A percentile compares a stretch with the other conserved stretches of the same genome.
phyloP scores from a whole-genome alignment of 129 eudicot species.

The Deinandra increscens region DNA sequence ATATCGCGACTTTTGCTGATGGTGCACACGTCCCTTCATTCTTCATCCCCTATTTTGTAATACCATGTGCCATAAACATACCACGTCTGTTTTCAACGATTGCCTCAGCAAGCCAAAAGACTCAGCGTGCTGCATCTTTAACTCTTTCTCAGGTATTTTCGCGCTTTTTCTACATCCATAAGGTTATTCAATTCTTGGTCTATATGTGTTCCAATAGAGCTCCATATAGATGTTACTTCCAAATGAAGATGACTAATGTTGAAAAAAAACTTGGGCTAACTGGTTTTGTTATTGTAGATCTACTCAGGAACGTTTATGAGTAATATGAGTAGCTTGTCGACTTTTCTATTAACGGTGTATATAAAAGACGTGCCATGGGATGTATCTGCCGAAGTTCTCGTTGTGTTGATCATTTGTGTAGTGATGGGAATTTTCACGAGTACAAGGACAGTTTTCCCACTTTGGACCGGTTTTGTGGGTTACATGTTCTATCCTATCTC shows the following conservation, averaged over 20 bases:
- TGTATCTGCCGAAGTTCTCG: constrained; percentile 54
- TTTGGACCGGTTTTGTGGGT: constrained; percentile 52
- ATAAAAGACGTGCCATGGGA: constrained; percentile 45
- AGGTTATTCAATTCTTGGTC: background rate
- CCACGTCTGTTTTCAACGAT: constrained; percentile 35
- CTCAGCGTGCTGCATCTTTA: constrained; percentile 43
- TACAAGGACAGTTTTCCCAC: constrained; percentile 43
- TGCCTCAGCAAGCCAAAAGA: constrained; percentile 41
- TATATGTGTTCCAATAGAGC: background rate
- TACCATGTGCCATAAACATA: constrained; percentile 43
- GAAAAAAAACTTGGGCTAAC: background rate
- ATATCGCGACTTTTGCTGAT: constrained; percentile 34
- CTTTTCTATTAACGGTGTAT: constrained; percentile 43
- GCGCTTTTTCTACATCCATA: background rate
- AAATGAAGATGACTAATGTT: background rate
- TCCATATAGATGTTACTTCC: background rate
- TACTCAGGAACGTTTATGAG: constrained; percentile 56
- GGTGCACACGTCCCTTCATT: constrained; percentile 45
- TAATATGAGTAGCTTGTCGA: constrained; percentile 43
- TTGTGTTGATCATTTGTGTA: constrained; percentile 42
- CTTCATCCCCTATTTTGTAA: constrained; percentile 44
- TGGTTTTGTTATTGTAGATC: constrained; percentile 32
- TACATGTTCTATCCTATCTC: constrained; percentile 47
- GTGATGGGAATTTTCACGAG: constrained; percentile 44
- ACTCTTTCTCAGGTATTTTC: constrained; percentile 47